Evolutionary conservation across 768 basidiomycete genomes (phyloP).

Genomic region (Asterophora parasitica): DNA sequence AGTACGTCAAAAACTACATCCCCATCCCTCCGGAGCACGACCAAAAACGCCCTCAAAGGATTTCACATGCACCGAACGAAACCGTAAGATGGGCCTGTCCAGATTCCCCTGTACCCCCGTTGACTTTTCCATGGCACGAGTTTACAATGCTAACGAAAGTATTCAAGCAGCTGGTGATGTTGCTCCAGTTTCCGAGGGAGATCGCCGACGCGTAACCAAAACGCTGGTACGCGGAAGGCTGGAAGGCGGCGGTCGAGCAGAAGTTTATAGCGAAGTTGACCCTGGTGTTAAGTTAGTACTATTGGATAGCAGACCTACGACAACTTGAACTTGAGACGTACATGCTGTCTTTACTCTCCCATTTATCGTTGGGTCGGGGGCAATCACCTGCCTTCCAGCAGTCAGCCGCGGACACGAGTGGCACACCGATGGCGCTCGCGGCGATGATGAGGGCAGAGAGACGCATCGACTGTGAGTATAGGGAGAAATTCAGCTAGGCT

Average conservation of each 20-base stretch:
- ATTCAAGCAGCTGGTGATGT: neutral
- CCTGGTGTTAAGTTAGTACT: neutral
- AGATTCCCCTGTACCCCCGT: neutral
- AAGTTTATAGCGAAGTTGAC: neutral
- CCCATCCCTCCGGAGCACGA: no score
- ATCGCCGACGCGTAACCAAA: neutral
- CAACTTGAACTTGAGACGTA: no score
- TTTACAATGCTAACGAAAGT: neutral
- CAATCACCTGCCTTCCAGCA: neutral
- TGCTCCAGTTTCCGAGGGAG: neutral
- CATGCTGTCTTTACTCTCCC: neutral
- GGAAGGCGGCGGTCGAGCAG: neutral
- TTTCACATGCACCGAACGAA: neutral
- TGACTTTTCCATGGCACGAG: neutral
- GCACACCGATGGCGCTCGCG: neutral
- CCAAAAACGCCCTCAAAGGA: no score
- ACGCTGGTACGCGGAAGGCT: neutral
- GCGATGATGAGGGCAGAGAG: neutral
- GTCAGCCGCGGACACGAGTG: neutral
- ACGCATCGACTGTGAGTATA: neutral
- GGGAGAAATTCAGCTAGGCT: neutral
- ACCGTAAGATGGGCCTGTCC: neutral
- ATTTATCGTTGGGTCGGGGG: neutral
- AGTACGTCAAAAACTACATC: no score
- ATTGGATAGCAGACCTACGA: no score